Evolutionary conservation across 2,329 filamentous ascomycete species (phyloP).

Genomic region (Aspergillus persii): DNA sequence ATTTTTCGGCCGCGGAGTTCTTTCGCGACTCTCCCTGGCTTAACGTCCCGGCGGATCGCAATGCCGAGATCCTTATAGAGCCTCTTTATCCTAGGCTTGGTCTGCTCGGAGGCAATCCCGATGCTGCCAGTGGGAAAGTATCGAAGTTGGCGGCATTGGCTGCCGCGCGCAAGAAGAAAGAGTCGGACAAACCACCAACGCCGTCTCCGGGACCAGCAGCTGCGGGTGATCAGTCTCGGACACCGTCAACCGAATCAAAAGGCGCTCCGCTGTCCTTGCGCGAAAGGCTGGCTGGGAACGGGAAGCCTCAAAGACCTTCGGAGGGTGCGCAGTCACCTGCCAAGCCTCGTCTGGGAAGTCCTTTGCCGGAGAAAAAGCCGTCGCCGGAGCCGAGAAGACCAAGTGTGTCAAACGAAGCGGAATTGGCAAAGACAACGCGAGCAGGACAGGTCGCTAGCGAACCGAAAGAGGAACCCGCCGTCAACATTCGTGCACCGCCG

Average conservation of each 20-base stretch:
- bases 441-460: slow-evolving; percentile 7
- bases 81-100: slow-evolving; percentile 61
- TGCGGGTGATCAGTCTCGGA: slow-evolving; percentile 7
- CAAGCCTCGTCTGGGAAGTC: slow-evolving; percentile 14
- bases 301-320: slow-evolving; percentile 25
- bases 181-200: slow-evolving; percentile 56
- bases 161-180: slow-evolving; percentile 80
- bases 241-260: slow-evolving; percentile 19
- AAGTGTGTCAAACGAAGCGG: slow-evolving; percentile 4
- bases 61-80: slow-evolving; percentile 62
- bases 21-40: slow-evolving; percentile 88
- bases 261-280: slow-evolving; percentile 34
- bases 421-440: background rate
- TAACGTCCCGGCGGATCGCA: slow-evolving; percentile 64
- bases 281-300: slow-evolving; percentile 37
- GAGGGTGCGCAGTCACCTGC: slow-evolving; percentile 24
- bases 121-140: slow-evolving; percentile 63
- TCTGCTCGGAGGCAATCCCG: slow-evolving; percentile 72
- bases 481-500: slow-evolving; percentile 44
- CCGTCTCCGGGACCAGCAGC: slow-evolving; percentile 4
- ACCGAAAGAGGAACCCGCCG: slow-evolving; percentile 14
- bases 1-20: slow-evolving; percentile 56
- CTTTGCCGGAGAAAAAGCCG: slow-evolving; percentile 18
- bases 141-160: slow-evolving; percentile 91
- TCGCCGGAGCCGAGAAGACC: slow-evolving; percentile 18